Percentiles rank a stretch among this genome's conserved stretches.
Evolutionary conservation across 148 eudicot species (phyloP).

Genomic region (Silene uniflora): DNA sequence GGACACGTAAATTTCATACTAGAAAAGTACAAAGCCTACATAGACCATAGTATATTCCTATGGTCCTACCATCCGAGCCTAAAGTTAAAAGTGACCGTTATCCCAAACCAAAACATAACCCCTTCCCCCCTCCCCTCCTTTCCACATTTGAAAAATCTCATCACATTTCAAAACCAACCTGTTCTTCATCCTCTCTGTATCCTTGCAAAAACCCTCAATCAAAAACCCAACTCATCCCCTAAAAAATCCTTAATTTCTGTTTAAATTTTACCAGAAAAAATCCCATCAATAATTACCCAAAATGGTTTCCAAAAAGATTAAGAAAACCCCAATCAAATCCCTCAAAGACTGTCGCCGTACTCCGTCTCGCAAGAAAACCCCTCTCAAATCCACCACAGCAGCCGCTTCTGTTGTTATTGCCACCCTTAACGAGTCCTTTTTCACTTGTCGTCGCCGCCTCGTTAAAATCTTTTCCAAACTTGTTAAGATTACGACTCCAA

Average conservation of each 20-base stretch:
- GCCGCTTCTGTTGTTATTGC: slow-evolving; percentile 44
- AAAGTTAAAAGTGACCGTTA: slow-evolving; percentile 12
- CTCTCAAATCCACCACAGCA: slow-evolving; percentile 37
- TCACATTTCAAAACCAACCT: not conserved
- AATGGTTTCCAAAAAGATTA: slow-evolving; percentile 71
- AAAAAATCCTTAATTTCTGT: not conserved
- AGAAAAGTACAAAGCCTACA: not conserved
- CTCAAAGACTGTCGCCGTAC: slow-evolving; percentile 35
- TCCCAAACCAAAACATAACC: slow-evolving; percentile 1
- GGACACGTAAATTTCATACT: too few species aligned
- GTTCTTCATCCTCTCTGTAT: slow-evolving; percentile 1
- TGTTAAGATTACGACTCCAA: slow-evolving; percentile 50
- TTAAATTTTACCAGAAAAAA: not conserved
- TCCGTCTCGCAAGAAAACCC: slow-evolving; percentile 27
- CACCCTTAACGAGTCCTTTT: slow-evolving; percentile 50
- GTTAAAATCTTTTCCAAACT: slow-evolving; percentile 69
- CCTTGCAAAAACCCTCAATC: not conserved
- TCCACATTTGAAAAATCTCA: slow-evolving; percentile 1
- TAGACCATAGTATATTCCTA: not conserved
- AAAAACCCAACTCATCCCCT: too few species aligned
- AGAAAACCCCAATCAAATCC: slow-evolving; percentile 61
- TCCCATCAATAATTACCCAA: not conserved
- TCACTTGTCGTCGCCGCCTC: slow-evolving; percentile 65
- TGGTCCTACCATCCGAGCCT: not conserved
- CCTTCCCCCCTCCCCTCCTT: not conserved